A percentile compares a stretch with the other conserved stretches of the same genome.
Conservation (phyloP, 331 rosid species). For the Telfairia occidentalis region DNA sequence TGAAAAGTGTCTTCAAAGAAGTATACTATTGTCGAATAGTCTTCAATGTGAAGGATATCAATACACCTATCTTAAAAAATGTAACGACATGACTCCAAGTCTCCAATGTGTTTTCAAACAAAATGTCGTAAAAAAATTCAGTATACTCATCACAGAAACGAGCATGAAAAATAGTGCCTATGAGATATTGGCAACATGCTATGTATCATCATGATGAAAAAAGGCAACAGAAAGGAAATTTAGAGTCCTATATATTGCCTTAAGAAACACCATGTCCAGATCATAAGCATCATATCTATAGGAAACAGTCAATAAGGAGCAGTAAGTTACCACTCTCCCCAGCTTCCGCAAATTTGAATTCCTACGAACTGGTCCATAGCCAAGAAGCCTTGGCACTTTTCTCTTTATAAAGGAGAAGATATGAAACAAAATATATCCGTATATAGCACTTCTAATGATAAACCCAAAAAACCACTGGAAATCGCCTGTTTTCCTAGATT, state of each 20-base stretch:
- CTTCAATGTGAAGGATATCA: not conserved
- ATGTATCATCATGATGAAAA: not conserved
- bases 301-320: conserved; percentile 14
- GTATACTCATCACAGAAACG: not conserved
- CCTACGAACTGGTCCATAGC: conserved; percentile 71
- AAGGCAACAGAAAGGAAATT: conserved; percentile 1
- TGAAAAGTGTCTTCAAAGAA: not conserved
- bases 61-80: not conserved
- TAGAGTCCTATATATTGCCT: not conserved
- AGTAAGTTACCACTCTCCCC: conserved; percentile 55
- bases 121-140: not conserved
- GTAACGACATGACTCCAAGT: not conserved
- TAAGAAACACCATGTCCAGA: conserved; percentile 8
- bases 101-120: not conserved
- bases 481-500: conserved; percentile 37
- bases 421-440: conserved; percentile 45
- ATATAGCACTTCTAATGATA: conserved; percentile 41
- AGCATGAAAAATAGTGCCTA: not conserved
- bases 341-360: conserved; percentile 54
- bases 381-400: conserved; percentile 47
- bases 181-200: not conserved
- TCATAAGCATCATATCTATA: conserved; percentile 6
- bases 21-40: not conserved
- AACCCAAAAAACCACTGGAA: conserved; percentile 47
- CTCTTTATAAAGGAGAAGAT: conserved; percentile 37